These are phyloP conservation scores for Fusarium albosuccineum DNA, from an alignment of 2,329 filamentous ascomycete genomes.

Conservation along the genomic window DNA sequence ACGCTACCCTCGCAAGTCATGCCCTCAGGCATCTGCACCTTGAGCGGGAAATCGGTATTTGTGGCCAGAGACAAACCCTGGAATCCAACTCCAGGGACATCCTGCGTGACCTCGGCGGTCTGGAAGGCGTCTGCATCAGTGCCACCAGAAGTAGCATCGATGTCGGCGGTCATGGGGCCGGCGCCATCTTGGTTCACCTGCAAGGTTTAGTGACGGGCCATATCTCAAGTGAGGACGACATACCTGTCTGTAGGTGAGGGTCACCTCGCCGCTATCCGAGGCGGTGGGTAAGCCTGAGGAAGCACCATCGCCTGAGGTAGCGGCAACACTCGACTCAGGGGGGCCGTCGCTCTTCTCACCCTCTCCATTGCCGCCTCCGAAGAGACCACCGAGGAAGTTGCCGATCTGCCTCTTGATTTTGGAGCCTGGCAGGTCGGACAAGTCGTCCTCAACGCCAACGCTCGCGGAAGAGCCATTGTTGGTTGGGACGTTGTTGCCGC, in stretches of 20 bases:
- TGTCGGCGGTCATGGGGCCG: conserved; percentile 70
- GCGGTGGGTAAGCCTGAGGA: conserved; percentile 70
- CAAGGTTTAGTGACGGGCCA: conserved; percentile 7
- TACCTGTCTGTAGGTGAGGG: conserved; percentile 71
- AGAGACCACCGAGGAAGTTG: conserved; percentile 39
- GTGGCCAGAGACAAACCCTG: conserved; percentile 69
- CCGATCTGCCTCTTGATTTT: conserved; percentile 48
- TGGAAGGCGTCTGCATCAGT: conserved; percentile 71
- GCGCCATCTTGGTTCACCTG: conserved; percentile 79
- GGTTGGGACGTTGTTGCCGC: conserved; percentile 46
- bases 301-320: conserved; percentile 67
- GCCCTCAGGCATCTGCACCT: conserved; percentile 74
- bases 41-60: conserved; percentile 74
- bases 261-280: conserved; percentile 70
- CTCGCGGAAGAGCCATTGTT: conserved; percentile 55
- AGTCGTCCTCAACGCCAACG: conserved; percentile 60
- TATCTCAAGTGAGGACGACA: conserved; percentile 25
- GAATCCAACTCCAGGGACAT: conserved; percentile 70
- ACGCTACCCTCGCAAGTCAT: conserved; percentile 74
- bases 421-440: conserved; percentile 46
- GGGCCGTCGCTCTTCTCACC: conserved; percentile 54
- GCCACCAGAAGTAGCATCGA: conserved; percentile 74
- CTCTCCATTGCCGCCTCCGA: conserved; percentile 38
- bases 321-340: conserved; percentile 60
- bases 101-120: conserved; percentile 67